Evolutionary conservation across 495 filamentous ascomycete species (phyloP), one percentile per base, ranked within the genome.

Genomic region (Tuber umbilicatum): DNA sequence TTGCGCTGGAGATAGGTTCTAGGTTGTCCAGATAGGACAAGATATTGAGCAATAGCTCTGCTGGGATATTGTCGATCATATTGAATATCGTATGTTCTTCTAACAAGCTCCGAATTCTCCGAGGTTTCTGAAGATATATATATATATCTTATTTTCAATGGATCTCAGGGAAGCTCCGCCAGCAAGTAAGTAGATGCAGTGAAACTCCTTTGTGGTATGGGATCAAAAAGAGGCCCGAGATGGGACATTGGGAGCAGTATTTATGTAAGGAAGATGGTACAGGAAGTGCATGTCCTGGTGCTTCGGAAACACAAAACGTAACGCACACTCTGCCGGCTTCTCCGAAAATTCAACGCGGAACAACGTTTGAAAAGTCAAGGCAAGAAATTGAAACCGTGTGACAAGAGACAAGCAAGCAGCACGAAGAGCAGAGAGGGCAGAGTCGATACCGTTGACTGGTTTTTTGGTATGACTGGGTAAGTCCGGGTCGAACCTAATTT

Each of bases 31-130:
- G 73, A 69, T 80, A 75, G 2, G 79, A 83, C 38, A 83, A 76
- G 68, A 83, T 83, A 74, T 78, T 75, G 71, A 83, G 77, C 23
- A 83, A 69, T 68, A 83, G 75, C 74, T 83, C 82, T 69, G 80
- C 73, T 39, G 82, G 82, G 69, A 83, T 79, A 68, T 74, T 68
- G 76, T 76, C 73, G 73, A 83, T 78, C 81, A 82, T 82, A 73
- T 31, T 72, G 69, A 38, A 40, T 47, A 14, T 55, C 67, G 68
- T 70, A 43, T 71, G 47, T 27, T 4, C 55, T 64, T 31, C 55
- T 64, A 64, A 35, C 14, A 64, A 64, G 14, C 14, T 35, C 19
- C 55, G 55, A 64, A 64, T 64, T 31, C 27, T 17, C 50, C 50
- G 55, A 64, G 55, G 55, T 12, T 64, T 27, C 27, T 35, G 27